Evolutionary conservation across 106 monocot species (phyloP).

Genomic region (Allium fistulosum): DNA sequence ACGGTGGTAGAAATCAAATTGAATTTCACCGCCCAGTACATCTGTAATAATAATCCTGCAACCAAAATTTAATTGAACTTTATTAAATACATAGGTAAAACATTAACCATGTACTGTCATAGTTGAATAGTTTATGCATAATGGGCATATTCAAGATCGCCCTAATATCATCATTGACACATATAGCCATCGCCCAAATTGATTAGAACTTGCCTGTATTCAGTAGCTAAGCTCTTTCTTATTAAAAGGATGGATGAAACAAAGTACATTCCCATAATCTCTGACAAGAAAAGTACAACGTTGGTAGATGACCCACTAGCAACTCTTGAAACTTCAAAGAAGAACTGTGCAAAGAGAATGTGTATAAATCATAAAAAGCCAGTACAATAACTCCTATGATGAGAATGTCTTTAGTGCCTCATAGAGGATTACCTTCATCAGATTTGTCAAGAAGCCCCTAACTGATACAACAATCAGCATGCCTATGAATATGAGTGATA

Average conservation of each 20-base stretch:
- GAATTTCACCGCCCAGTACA: constrained; percentile 88
- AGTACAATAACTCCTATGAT: not conserved
- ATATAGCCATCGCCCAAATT: not conserved
- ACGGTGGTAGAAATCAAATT: constrained; percentile 95
- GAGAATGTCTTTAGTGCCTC: not conserved
- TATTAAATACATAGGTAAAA: too few species aligned
- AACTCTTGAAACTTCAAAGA: constrained; percentile 94
- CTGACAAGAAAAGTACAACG: constrained; percentile 93
- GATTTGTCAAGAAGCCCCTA: constrained; percentile 83
- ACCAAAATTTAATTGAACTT: constrained; percentile 1
- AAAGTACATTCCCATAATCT: constrained; percentile 99
- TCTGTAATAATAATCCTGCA: constrained; percentile 91
- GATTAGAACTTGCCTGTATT: constrained; percentile 66
- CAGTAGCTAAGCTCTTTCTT: constrained; percentile 89
- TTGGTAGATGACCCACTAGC: constrained; percentile 92
- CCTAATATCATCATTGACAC: too few species aligned
- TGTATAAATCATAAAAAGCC: not conserved
- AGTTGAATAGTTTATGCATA: too few species aligned
- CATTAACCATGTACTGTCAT: too few species aligned
- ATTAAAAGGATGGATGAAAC: constrained; percentile 93
- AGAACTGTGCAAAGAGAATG: constrained; percentile 64
- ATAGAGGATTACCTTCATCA: constrained; percentile 83
- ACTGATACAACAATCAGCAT: constrained; percentile 96
- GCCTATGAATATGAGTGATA: constrained; percentile 93
- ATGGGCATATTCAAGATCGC: too few species aligned